Evolutionary conservation across 164 flowering plant genomes (phyloP), one percentile per base, ranked within the genome.

Genomic region (Chloranthus sessilifolius): DNA sequence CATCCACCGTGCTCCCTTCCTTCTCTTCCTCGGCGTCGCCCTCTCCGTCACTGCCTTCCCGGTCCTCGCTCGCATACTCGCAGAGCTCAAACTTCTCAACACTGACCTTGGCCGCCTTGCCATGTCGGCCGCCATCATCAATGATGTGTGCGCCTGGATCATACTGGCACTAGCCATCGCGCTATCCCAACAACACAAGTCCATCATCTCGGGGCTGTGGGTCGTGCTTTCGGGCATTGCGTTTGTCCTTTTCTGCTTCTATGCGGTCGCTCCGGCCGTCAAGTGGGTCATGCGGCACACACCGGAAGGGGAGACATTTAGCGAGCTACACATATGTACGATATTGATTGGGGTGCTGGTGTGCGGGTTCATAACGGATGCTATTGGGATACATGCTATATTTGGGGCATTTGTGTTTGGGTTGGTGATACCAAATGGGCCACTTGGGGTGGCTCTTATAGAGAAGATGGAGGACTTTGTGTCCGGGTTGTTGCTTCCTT

Each of bases 371-470:
- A 40, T 72, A 8, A 58, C 81, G 0, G 84, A 76, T 26, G 63
- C 72, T 9, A 69, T 68, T 12, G 84, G 84, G 1, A 52, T 69
- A 2, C 79, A 76, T 27, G 60, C 77, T 20, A 58, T 71, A 12
- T 52, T 70, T 41, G 84, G 84, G 0, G 77, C 81, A 0, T 79
- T 79, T 24, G 59, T 76, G 15, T 72, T 76, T 7, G 84, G 84
- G 12, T 45, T 79, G 0, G 54, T 67, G 35, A 74, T 79, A 1
- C 84, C 81, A 1, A 57, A 63, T n/a, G 77, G 75, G 5, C 68
- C 69, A 0, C 52, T 76, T 2, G 80, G 68, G 8, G 60, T 33
- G 0, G 52, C 53, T 1, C 39, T 79, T 4, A 60, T 69, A 1
- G 81, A 76, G 36, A 76, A 51, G 60, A 61, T 73, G 3, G 79